Conservation (phyloP, 2,329 filamentous ascomycete species). For the Cytospora chrysosperma region DNA sequence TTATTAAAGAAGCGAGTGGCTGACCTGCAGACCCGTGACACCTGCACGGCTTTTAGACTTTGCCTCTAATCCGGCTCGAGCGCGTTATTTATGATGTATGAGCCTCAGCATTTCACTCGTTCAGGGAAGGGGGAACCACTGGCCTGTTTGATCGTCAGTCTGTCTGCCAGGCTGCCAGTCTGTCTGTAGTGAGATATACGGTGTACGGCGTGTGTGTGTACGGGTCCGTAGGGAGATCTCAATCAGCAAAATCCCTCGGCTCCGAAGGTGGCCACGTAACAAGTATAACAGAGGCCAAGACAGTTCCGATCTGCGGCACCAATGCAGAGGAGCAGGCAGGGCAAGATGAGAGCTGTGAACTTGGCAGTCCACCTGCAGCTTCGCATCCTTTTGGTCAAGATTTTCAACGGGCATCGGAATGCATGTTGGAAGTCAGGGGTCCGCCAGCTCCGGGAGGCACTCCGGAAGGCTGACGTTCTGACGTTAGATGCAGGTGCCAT, state of each 20-base stretch:
- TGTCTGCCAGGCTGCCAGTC: no score
- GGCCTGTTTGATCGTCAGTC: no score
- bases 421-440: background rate
- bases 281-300: background rate
- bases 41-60: no score
- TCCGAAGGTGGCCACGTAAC: background rate
- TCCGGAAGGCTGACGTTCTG: background rate
- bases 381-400: background rate
- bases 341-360: background rate
- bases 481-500: background rate
- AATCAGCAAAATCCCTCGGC: background rate
- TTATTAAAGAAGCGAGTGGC: no score
- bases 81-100: no score
- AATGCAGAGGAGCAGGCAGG: background rate
- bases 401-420: background rate
- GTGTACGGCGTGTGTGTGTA: no score
- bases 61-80: no score
- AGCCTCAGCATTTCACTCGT: background rate
- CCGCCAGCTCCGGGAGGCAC: background rate
- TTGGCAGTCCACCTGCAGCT: background rate
- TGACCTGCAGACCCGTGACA: no score
- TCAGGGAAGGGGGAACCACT: background rate
- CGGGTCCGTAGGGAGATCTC: background rate
- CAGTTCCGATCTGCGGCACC: background rate
- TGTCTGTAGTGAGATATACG: no score